Base-by-base conservation (phyloP, 2,329 filamentous ascomycete species). In the Phialocephala sp. region DNA sequence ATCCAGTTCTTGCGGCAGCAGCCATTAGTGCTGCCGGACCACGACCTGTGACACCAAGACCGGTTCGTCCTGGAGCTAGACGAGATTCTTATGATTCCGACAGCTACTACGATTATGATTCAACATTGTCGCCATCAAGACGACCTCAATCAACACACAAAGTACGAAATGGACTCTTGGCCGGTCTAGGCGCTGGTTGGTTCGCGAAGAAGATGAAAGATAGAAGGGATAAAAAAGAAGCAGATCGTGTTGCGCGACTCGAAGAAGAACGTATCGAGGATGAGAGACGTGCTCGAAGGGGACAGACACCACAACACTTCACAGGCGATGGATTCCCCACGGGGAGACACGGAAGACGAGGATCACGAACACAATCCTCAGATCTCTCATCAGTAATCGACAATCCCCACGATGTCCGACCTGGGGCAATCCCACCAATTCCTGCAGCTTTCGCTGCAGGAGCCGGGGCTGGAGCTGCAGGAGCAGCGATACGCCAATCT, bases 101-200 rank as follows among this genome's bases (percentile, higher is more conserved):
- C 62, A 86, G 86, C 67, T 87, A 85, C 0, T 64, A 57, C 79
- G 85, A 87, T 64, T 66, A 63, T 32, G 86, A 87, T 66, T 87
- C 85, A 0, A 81, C 84, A 50, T 39, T 61, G 11, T 91, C 85
- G 68, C 88, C 87, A 14, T 92, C 89, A 54, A 82, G 84, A 62
- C 77, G 80, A 20, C 84, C 85, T 54, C 81, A 82, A 32, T 74
- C 79, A 14, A 79, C 82, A 63, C 78, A 80, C 61, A 75, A 73
- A 36, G 39, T 74, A 72, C 62, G 79, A 62, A 77, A 80, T 14
- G 83, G 85, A 68, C 20, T 89, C 57, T 54, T 89, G 59, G 88
- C 85, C 9, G 82, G 88, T 1, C 77, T 92, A 32, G 90, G 90
- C 1, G 80, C 90, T 39, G 91, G 90, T 9, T 91, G 89, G 80